These are phyloP conservation scores for Hymenotorrendiella dingleyae DNA, from an alignment of 2,329 filamentous ascomycete genomes.

Conservation along the genomic window DNA sequence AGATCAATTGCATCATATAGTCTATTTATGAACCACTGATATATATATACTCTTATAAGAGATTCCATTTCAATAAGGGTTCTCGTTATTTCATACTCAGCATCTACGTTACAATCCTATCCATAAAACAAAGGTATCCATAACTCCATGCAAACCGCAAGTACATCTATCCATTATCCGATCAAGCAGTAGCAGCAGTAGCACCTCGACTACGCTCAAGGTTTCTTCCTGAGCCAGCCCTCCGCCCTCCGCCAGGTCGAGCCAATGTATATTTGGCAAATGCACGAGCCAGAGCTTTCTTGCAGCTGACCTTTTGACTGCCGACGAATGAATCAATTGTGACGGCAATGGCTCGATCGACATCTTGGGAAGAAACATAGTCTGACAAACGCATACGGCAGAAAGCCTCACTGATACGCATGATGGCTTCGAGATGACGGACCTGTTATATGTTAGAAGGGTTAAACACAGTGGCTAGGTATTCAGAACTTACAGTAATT, in stretches of 20 bases:
- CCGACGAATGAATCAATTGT: constrained; percentile 95
- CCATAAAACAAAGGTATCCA: constrained; percentile 17
- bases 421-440: constrained; percentile 94
- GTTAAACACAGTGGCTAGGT: not conserved
- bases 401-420: constrained; percentile 90
- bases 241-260: constrained; percentile 28
- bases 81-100: constrained; percentile 22
- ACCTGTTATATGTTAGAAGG: constrained; percentile 50
- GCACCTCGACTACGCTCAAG: constrained; percentile 14
- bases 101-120: constrained; percentile 13
- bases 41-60: too few species aligned
- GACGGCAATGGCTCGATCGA: constrained; percentile 94
- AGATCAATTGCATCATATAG: too few species aligned
- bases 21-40: too few species aligned
- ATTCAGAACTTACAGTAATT: constrained; percentile 74
- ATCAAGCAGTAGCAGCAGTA: constrained; percentile 19
- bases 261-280: constrained; percentile 87
- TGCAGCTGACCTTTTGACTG: constrained; percentile 94
- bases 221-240: constrained; percentile 20
- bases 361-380: constrained; percentile 83
- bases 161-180: not conserved
- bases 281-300: constrained; percentile 87
- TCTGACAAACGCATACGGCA: constrained; percentile 98
- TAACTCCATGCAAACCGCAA: constrained; percentile 14
- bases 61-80: too few species aligned